phyloP scores from a whole-genome alignment of 169 alveolate species.

The Eimeria zaria region DNA sequence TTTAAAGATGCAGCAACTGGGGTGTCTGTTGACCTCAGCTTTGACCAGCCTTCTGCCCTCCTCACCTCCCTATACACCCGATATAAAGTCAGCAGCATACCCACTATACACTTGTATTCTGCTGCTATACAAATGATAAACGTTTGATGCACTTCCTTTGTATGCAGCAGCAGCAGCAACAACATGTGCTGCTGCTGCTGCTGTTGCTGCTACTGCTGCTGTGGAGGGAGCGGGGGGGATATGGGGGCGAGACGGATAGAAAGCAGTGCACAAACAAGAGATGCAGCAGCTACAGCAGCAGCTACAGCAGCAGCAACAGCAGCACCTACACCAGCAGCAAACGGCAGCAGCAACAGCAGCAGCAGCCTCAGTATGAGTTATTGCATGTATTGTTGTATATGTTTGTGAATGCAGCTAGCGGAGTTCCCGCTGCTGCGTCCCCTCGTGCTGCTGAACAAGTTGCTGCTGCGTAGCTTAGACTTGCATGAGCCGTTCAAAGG shows the following conservation, averaged over 20 bases:
- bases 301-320: too few species aligned
- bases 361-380: background rate
- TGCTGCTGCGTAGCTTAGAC: conserved; percentile 82
- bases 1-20: conserved; percentile 87
- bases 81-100: background rate
- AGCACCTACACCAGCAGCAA: background rate
- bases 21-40: conserved; percentile 86
- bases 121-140: too few species aligned
- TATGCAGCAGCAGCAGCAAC: background rate
- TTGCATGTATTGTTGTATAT: background rate
- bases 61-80: conserved; percentile 84
- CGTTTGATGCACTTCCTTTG: too few species aligned
- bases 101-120: too few species aligned
- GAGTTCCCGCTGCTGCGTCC: conserved; percentile 87
- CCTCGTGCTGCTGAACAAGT: conserved; percentile 84
- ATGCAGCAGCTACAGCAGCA: too few species aligned
- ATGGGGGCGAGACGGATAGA: too few species aligned
- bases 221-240: too few species aligned
- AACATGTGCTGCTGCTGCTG: background rate
- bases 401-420: conserved; percentile 76
- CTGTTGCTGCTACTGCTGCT: background rate
- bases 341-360: too few species aligned
- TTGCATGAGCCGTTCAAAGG: conserved; percentile 87
- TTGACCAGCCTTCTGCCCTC: conserved; percentile 86
- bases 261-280: too few species aligned